Percentiles rank a stretch among this genome's conserved stretches.
These are phyloP conservation scores for Huntiella decipiens DNA, from an alignment of 2,329 filamentous ascomycete species.

Conservation along the genomic window DNA sequence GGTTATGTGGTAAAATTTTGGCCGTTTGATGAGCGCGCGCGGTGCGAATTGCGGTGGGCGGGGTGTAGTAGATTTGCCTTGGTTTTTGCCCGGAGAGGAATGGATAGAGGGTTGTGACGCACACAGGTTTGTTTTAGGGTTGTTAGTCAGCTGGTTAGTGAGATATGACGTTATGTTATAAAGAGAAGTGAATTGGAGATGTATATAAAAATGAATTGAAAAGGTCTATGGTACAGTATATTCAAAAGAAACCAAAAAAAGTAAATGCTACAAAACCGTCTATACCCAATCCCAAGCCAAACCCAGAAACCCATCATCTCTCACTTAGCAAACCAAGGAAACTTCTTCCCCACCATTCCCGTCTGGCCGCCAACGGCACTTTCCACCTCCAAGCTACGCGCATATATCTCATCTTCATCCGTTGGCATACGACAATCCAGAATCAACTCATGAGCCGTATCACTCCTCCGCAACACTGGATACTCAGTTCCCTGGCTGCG, in stretches of 20 bases:
- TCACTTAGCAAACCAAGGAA: conserved; percentile 43
- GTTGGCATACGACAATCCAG: conserved; percentile 64
- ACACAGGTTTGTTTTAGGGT: too few species aligned
- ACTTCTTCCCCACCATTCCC: conserved; percentile 32
- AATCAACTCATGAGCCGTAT: conserved; percentile 54
- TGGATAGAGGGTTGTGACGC: too few species aligned
- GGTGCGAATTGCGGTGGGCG: too few species aligned
- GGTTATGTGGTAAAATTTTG: too few species aligned
- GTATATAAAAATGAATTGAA: too few species aligned
- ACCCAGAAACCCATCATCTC: background rate
- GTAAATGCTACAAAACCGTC: conserved; percentile 1
- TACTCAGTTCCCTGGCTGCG: conserved; percentile 78
- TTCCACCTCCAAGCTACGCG: conserved; percentile 41
- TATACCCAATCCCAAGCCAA: background rate
- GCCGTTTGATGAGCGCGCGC: too few species aligned
- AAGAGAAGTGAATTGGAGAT: too few species aligned
- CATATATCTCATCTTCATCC: conserved; percentile 66
- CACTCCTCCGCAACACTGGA: conserved; percentile 47
- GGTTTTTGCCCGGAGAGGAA: too few species aligned
- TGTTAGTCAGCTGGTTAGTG: too few species aligned
- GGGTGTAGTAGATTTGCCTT: too few species aligned
- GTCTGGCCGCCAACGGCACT: conserved; percentile 30
- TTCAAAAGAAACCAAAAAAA: background rate
- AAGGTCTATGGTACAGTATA: too few species aligned
- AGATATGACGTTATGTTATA: too few species aligned